Base-by-base conservation (phyloP, 2,329 filamentous ascomycete genomes). In the Aaosphaeria arxii region DNA sequence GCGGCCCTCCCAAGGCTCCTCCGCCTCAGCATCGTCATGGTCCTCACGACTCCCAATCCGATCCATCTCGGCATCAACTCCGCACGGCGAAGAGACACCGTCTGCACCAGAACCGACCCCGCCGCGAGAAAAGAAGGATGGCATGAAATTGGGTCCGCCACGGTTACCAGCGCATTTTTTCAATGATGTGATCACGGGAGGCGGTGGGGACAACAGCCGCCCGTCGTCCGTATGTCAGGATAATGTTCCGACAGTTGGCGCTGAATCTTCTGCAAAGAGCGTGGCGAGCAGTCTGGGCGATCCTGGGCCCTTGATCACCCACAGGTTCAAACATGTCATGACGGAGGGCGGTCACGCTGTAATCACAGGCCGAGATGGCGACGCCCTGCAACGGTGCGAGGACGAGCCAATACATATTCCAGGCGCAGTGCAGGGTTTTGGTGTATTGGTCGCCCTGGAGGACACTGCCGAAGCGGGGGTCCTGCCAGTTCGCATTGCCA, bases 401-500 rank as follows among this genome's bases (percentile, higher is more conserved):
- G 91, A 96, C 61, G 91, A 96, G 61, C 90, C 91, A 0, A 95
- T 96, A 29, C 89, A 92, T 55, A 86, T 90, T 1, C 91, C 91
- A 1, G 90, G 90, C 32, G 88, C 88, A 1, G 73, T 91, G 1
- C 91, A 96, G 65, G 78, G 82, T 1, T 96, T 95, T 57, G 91
- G 91, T 1, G 76, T 88, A 4, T 74, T 96, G 28, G 61, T 96
- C 31, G 89, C 86, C 0, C 69, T 96, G 17, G 87, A 91, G 64
- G 84, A 89, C 46, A 64, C 72, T 0, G 84, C 87, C 35, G 86
- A 61, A 6, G 62, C 42, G 28, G 64, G 86, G 3, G 82, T 80
- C 36, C 79, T 94, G 7, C 66, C 82, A 1, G 87, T 91, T 9
- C 82, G 87, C 11, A 80, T 89, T 30, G 88, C 84, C 6, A 95